phyloP scores from a whole-genome alignment of 805 yeast species.

The Kluyveromyces lactis region DNA sequence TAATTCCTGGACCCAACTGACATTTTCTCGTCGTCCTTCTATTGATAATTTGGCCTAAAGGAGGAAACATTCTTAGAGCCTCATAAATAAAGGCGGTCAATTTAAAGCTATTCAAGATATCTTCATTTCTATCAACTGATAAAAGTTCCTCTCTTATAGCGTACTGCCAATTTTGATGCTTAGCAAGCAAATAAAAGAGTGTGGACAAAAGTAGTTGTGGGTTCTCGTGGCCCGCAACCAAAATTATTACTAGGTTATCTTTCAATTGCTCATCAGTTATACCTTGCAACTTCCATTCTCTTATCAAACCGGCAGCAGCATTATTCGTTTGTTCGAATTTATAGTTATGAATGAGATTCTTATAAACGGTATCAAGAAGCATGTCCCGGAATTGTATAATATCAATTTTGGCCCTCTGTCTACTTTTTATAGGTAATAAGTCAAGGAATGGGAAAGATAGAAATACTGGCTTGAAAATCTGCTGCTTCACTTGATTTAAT shows the following conservation, averaged over 20 bases:
- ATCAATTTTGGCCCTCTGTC: slow-evolving; percentile 36
- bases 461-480: slow-evolving; percentile 47
- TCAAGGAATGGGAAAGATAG: slow-evolving; percentile 51
- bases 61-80: slow-evolving; percentile 45
- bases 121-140: slow-evolving; percentile 13
- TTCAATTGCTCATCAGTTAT: slow-evolving; percentile 40
- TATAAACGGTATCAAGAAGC: slow-evolving; percentile 30
- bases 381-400: slow-evolving; percentile 35
- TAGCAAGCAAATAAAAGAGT: slow-evolving; percentile 38
- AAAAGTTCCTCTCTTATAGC: slow-evolving; percentile 17
- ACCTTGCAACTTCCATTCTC: slow-evolving; percentile 30
- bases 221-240: slow-evolving; percentile 60
- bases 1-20: slow-evolving; percentile 34
- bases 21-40: slow-evolving; percentile 35
- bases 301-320: slow-evolving; percentile 36
- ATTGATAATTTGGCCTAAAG: slow-evolving; percentile 49
- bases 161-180: slow-evolving; percentile 30
- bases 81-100: slow-evolving; percentile 33
- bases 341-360: slow-evolving; percentile 23
- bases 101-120: slow-evolving; percentile 19
- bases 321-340: slow-evolving; percentile 28
- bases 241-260: slow-evolving; percentile 46
- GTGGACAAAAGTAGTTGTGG: slow-evolving; percentile 47
- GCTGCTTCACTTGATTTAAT: slow-evolving; percentile 38
- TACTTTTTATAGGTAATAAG: slow-evolving; percentile 38